These are phyloP conservation scores for Hibiscus mutabilis DNA, from an alignment of 345 rosid species.

Conservation along the genomic window DNA sequence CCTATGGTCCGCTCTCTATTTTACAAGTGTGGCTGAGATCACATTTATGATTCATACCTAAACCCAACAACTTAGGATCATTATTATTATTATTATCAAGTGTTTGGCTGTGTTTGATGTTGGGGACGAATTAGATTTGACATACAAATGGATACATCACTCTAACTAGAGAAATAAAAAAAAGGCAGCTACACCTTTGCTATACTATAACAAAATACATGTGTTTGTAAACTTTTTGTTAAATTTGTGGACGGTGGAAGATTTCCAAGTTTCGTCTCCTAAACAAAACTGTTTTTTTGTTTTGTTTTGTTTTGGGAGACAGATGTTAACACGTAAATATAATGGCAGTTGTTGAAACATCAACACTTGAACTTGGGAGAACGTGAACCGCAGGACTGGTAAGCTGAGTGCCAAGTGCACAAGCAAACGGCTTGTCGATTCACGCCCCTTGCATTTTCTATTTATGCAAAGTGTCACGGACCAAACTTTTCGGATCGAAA, in stretches of 20 bases:
- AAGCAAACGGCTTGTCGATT: not conserved
- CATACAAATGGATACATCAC: not conserved
- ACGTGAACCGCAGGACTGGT: not conserved
- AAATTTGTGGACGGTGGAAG: too few relatives aligned
- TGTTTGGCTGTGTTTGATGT: not conserved
- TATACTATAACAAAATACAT: too few relatives aligned
- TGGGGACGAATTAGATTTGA: constrained; percentile 1
- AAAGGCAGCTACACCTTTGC: too few relatives aligned
- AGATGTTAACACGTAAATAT: too few relatives aligned
- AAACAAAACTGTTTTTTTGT: too few relatives aligned
- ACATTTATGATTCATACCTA: not conserved
- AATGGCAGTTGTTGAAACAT: not conserved
- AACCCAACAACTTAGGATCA: not conserved
- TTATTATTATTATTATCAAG: not conserved
- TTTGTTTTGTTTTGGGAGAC: too few relatives aligned
- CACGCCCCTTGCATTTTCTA: not conserved
- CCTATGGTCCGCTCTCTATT: not conserved
- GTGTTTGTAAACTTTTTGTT: too few relatives aligned
- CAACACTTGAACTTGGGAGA: not conserved
- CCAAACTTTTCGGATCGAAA: too few relatives aligned
- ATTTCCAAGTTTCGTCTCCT: too few relatives aligned
- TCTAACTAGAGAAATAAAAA: not conserved
- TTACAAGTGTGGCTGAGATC: too few relatives aligned
- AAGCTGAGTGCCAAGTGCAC: not conserved
- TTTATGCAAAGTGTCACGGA: too few relatives aligned